Evolutionary conservation across 83 land plant genomes (phyloP).

Genomic region (Picea abies): DNA sequence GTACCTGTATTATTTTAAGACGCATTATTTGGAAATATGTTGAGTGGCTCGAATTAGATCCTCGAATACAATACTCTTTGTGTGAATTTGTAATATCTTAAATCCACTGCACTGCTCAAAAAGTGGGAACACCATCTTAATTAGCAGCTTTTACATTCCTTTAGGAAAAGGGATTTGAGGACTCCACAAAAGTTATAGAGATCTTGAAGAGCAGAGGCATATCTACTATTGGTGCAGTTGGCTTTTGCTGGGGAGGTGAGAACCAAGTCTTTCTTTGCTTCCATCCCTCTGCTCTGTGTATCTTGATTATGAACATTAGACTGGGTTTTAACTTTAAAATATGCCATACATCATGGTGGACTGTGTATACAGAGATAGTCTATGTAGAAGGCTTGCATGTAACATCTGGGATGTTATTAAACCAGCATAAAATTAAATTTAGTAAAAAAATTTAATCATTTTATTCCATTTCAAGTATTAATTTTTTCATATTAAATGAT

Average conservation of each 20-base stretch:
- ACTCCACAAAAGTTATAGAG: slow-evolving; percentile 35
- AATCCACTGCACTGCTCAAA: no score
- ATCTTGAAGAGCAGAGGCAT: slow-evolving; percentile 42
- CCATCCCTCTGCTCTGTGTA: no score
- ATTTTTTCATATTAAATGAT: no score
- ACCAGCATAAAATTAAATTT: no score
- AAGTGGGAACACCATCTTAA: neutral
- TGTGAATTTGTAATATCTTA: neutral
- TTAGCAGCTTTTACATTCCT: neutral
- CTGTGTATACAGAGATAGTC: neutral
- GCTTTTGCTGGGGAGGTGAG: slow-evolving; percentile 81
- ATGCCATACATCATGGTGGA: no score
- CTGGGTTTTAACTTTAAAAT: neutral
- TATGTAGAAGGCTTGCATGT: neutral
- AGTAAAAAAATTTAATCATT: no score
- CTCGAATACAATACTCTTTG: neutral
- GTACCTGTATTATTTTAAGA: neutral
- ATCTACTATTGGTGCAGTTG: slow-evolving; percentile 52
- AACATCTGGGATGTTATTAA: neutral
- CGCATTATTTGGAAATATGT: neutral
- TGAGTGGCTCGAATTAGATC: neutral
- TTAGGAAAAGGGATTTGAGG: slow-evolving; percentile 45
- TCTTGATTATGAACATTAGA: neutral
- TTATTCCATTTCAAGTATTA: no score
- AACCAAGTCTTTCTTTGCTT: neutral